phyloP scores from a whole-genome alignment of 1,284 basidiomycete species.

The Rhodotorula sp. region DNA sequence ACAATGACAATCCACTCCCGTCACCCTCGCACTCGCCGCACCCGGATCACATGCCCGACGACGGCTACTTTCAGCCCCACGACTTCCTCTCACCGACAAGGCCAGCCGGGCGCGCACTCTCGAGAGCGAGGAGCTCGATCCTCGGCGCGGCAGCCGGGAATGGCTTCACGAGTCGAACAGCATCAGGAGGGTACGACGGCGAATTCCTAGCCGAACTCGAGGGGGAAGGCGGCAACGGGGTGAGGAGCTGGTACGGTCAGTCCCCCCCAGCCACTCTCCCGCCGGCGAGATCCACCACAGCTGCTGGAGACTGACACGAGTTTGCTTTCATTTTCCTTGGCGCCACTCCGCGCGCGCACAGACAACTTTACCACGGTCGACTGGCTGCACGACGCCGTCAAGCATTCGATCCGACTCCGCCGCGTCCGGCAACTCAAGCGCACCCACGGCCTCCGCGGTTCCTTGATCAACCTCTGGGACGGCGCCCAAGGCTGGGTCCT shows the following conservation, averaged over 20 bases:
- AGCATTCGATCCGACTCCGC: constrained; percentile 48
- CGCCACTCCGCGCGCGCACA: background rate
- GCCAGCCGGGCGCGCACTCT: background rate
- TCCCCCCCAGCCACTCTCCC: background rate
- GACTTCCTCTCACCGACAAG: background rate
- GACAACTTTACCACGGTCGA: constrained; percentile 30
- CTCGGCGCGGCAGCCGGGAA: background rate
- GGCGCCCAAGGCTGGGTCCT: constrained; percentile 85
- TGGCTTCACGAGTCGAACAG: background rate
- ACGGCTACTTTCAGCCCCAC: no score
- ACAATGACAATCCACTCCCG: constrained; percentile 12
- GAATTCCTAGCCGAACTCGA: constrained; percentile 39
- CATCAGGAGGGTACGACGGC: constrained; percentile 38
- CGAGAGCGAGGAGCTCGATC: background rate
- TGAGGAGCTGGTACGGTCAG: constrained; percentile 39
- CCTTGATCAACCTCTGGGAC: constrained; percentile 69
- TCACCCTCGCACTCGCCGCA: background rate
- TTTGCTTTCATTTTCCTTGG: background rate
- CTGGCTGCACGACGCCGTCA: constrained; percentile 52
- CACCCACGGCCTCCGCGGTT: constrained; percentile 59
- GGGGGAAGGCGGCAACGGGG: constrained; percentile 38
- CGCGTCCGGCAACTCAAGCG: constrained; percentile 42
- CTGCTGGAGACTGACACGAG: background rate
- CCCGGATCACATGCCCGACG: background rate
- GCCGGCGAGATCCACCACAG: background rate